Base-by-base conservation (phyloP, 192 early-diverging fungal species). In the Glomus cerebriforme region DNA sequence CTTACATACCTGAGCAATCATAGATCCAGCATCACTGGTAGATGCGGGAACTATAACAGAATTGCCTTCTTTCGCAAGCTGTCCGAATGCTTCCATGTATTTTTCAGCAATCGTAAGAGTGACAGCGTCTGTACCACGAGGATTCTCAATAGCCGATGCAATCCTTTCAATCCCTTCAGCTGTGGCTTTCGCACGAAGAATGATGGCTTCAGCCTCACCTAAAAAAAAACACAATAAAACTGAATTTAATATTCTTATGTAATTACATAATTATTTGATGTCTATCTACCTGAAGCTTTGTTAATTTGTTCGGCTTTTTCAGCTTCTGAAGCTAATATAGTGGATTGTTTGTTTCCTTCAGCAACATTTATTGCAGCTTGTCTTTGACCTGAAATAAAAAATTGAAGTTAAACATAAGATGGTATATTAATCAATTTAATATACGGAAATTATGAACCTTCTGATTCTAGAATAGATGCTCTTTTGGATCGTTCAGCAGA, bases 301-400 rank as follows among this genome's bases (percentile, higher is more conserved):
- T 99, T 99, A 79, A 99, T 94, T 86, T 95, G 95, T 73, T 94
- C 91, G 24, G 88, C 82, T 82, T 92, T 95, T 59, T 92, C 92
- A n/a, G 96, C 97, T 85, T 99, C 97, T 35, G 96, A 98, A 24
- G 96, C 95, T 59, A 99, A 85, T 69, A 99, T 97, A 43, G 92
- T 90, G 5, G 95, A 88, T 81, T 96, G 95, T 82, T 98, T 98
- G 19, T 85, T 85, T 76, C 97, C 97, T 86, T 99, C 97, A 29
- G 97, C 96, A 12, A 99, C 95, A 79, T 99, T 99, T 82, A 99
- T 99, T 5, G 95, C 94, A 63, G 96, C 92, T 87, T 99, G 97
- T 58, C 94, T 88, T 34, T 89, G 84, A 85, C 92, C 86, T 87
- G 26, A 54, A 34, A 77, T 12, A 43, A 62, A 43, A 73, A 37